Evolutionary conservation across 176 grass and related monocot species (phyloP), one percentile per base, ranked within the genome.

Genomic region (Cocos nucifera): DNA sequence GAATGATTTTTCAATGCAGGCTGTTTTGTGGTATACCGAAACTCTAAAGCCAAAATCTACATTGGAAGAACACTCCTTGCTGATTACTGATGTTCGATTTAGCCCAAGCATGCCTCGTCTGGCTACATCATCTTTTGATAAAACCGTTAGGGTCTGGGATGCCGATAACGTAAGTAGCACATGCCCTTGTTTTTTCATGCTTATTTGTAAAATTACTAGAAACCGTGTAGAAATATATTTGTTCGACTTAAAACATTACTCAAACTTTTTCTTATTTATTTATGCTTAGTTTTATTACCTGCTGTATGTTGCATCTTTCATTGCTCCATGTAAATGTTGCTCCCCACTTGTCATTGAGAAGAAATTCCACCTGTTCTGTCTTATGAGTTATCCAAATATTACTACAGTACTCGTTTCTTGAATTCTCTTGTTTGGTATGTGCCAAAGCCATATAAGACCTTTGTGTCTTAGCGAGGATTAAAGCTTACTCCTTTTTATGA

Each of bases 81-180:
- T 91, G 27, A 97, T 97, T 51, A 97, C 83, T 57, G 92, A 91
- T 85, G 92, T 97, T 64, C 80, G 87, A 67, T 97, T 97, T 84
- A 97, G 92, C 70, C 87, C 87, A 80, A 97, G 81, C 69, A 91
- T 91, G 73, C 78, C 87, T 23, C 87, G 87, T 6, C 84, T 97
- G 65, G 92, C 92, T 69, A 97, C 92, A 35, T 97, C 92, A 35
- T 97, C 92, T 52, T 97, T 97, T 28, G 92, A 97, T 65, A 89
- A 90, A 82, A 97, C 87, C 19, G 87, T 97, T 61, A 79, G 87
- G 54, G 92, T 97, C 70, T 97, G 92, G 92, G 92, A 97, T 77
- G 87, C 92, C 56, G 92, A 97, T 63, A 97, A 91, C 71, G 92
- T 97, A 17, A 97, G 72, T 82, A 72, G 17, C 49, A 70, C 48